These are phyloP conservation scores for Apiospora arundinis DNA, from an alignment of 2,329 filamentous ascomycete genomes.

Conservation along the genomic window DNA sequence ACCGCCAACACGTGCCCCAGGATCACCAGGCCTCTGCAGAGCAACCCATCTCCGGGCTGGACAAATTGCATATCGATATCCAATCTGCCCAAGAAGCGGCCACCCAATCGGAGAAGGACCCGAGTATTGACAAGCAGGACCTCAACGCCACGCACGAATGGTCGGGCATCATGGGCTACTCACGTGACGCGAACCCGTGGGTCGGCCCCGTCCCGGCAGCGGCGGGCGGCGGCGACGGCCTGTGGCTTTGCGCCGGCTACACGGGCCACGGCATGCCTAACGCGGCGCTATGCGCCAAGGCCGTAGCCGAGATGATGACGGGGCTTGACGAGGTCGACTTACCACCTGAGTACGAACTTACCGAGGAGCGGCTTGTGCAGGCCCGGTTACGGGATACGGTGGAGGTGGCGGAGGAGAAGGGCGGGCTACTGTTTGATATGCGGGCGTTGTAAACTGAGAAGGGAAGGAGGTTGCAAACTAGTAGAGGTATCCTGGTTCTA, in stretches of 20 bases:
- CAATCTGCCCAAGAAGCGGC: background rate
- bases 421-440: conserved; percentile 24
- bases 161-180: conserved; percentile 84
- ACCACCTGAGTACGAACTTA: conserved; percentile 50
- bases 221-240: conserved; percentile 57
- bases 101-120: conserved; percentile 9
- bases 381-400: conserved; percentile 31
- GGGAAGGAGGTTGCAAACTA: background rate
- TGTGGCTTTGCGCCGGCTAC: conserved; percentile 72
- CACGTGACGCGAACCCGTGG: conserved; percentile 71
- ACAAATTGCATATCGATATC: conserved; percentile 8
- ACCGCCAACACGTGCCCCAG: background rate
- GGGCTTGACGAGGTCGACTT: conserved; percentile 48
- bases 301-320: conserved; percentile 65
- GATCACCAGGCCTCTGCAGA: conserved; percentile 6
- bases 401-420: conserved; percentile 23
- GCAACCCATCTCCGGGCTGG: background rate
- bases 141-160: conserved; percentile 68
- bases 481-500: background rate
- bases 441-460: background rate
- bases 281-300: conserved; percentile 69
- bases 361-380: conserved; percentile 38
- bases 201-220: conserved; percentile 68
- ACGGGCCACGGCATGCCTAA: conserved; percentile 82
- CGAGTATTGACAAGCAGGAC: conserved; percentile 42